Base-by-base conservation (phyloP, 1,139 yeast species). In the Yamadazyma taylorii region DNA sequence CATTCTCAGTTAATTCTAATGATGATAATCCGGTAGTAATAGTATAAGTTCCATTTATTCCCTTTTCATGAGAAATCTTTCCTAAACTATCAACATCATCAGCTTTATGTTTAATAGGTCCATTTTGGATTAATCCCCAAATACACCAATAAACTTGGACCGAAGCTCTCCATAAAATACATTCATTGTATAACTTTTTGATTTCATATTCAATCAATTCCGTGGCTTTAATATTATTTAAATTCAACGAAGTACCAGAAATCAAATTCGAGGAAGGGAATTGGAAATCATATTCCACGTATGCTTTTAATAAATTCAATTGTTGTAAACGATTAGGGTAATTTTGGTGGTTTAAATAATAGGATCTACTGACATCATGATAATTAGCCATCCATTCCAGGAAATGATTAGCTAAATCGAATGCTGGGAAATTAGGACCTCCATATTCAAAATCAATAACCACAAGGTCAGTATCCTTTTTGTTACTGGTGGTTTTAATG, bases 311-410 rank as follows among this genome's bases (percentile, higher is more conserved):
- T 50, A 88, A 73, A 53, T 85, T 84, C 46, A 83, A 60, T 53
- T 85, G 83, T 55, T 89, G 83, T 30, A 78, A 75, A 42, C 69
- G 67, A 10, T 66, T 66, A 5, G 98, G 98, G 58, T 75, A 92
- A 32, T 66, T 62, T 9, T 71, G 63, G 23, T 69, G 71, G 52
- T 77, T 70, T 26, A 85, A 67, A 38, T 66, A 76, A 54, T 84
- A 79, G 2, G 95, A 78, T 38, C 61, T 60, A 16, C 71, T 69
- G 2, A 83, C 78, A 50, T 83, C 79, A 53, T 85, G 88, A 57
- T 90, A 92, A 62, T 92, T 88, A 29, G 88, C 77, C 97, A 90
- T 92, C 98, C 98, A 92, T 62, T 92, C 98, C 47, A 86, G 77
- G 43, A 77, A 75, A 63, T 92, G 97, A 58, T 92, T 90, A 14